Percentiles rank a stretch among this genome's conserved stretches.
phyloP scores from a whole-genome alignment of 139 green algal genomes.

The Chlamydomonas sphaeroides region DNA sequence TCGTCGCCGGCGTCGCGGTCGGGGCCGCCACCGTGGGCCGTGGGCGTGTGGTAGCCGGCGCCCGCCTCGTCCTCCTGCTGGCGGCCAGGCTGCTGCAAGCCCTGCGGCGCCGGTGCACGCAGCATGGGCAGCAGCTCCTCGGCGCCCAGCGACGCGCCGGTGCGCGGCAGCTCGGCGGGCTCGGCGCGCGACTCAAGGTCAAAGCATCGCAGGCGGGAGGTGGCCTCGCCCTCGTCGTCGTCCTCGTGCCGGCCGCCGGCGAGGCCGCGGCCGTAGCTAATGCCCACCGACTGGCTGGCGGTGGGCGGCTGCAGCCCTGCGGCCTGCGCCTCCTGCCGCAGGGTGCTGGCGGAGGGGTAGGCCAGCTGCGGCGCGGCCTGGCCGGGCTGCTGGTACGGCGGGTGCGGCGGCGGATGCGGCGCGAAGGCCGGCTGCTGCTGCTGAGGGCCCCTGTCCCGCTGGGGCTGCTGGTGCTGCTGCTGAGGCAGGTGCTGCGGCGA shows the following conservation, averaged over 20 bases:
- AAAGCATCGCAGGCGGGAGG: conserved; percentile 5
- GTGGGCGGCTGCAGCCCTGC: background rate
- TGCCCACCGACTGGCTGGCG: background rate
- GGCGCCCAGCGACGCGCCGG: background rate
- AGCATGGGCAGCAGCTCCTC: background rate
- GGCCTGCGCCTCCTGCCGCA: background rate
- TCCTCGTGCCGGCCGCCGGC: background rate
- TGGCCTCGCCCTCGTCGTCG: background rate
- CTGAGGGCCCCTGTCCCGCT: background rate
- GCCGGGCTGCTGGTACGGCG: background rate
- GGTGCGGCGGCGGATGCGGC: conserved; percentile 21
- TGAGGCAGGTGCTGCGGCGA: background rate
- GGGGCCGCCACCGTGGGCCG: too few relatives aligned
- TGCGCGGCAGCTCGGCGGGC: conserved; percentile 21
- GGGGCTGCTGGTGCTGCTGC: background rate
- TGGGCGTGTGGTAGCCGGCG: too few relatives aligned
- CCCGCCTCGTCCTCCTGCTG: background rate
- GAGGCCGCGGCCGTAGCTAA: too few relatives aligned
- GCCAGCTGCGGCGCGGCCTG: too few relatives aligned
- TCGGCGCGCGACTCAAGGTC: conserved; percentile 24
- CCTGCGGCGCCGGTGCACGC: too few relatives aligned
- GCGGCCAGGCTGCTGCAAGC: too few relatives aligned
- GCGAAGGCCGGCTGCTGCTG: background rate
- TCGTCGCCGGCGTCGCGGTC: too few relatives aligned
- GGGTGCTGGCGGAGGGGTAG: too few relatives aligned